Evolutionary conservation across 108 stramenopile genomes (phyloP).

Genomic region (Conticribra guillardii): DNA sequence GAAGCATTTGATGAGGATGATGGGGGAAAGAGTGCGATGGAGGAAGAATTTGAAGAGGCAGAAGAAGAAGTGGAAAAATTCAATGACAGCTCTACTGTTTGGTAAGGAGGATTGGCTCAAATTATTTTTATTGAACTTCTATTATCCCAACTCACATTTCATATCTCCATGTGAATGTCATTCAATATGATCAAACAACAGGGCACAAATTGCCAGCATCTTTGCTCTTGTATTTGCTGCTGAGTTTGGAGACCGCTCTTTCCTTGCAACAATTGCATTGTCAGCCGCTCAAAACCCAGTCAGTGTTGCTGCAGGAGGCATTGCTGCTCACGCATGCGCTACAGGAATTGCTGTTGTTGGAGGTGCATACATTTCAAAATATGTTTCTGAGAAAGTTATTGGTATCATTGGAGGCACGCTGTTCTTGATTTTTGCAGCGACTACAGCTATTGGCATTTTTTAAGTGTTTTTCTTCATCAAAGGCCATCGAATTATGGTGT

Average conservation of each 20-base stretch:
- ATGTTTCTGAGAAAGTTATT: conserved; percentile 92
- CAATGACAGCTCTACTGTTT: conserved; percentile 45
- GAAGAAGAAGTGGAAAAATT: conserved; percentile 83
- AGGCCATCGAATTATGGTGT: too few relatives aligned
- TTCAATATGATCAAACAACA: conserved; percentile 14
- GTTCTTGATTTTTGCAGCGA: conserved; percentile 92
- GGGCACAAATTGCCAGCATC: conserved; percentile 74
- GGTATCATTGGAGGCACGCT: conserved; percentile 89
- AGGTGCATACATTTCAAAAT: conserved; percentile 85
- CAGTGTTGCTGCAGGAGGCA: conserved; percentile 92
- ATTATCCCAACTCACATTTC: too few relatives aligned
- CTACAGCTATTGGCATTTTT: conserved; percentile 86
- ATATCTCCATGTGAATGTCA: background rate
- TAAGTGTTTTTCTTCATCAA: too few relatives aligned
- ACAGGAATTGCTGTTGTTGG: conserved; percentile 92
- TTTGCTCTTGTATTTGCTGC: conserved; percentile 94
- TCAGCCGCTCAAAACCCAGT: conserved; percentile 96
- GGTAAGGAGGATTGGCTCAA: conserved; percentile 57
- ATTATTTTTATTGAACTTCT: background rate
- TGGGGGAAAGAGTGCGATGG: conserved; percentile 77
- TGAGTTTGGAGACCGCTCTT: conserved; percentile 94
- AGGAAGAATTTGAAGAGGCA: conserved; percentile 96
- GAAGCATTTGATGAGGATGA: conserved; percentile 86
- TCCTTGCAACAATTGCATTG: conserved; percentile 98
- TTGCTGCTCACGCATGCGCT: conserved; percentile 92